Base-by-base conservation (phyloP, 179 eudicot genomes). In the Corrigiola litoralis region DNA sequence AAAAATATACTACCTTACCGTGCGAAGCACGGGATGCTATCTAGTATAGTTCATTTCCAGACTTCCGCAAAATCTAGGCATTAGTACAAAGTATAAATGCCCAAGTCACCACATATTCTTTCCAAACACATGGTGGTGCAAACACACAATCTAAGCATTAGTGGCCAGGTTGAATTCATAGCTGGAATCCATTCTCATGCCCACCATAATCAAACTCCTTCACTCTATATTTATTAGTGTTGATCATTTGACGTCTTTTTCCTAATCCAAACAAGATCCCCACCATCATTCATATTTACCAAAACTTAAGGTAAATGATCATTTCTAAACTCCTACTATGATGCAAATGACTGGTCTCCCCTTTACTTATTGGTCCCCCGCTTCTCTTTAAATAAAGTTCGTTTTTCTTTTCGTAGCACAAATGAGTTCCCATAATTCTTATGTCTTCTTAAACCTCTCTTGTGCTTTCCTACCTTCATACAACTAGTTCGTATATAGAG, bases 181-280 rank as follows among this genome's bases (percentile, higher is more conserved):
- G 68, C 62, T 70, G 74, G 68, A 70, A 11, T 70, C 74, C 74
- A 70, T 70, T 61, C 37, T 42, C 31, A 34, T 20, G 32, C 29
- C 45, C 42, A 52, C 58, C 67, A 27, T 9, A 47, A 58, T 59
- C 48, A 58, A 58, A 49, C 33, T 38, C 4, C 36, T 58, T 31
- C 18, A 32, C 53, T 18, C 8, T 45, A 11, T 46, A 3, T 45
- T 37, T 24, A 40, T 1, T 21, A 4, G 33, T 5, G 20, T 24
- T 21, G 8, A 12, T 63, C 11, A 47, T 9, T 20, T 8, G 38
- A 47, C 21, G 40, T 3, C 12, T 41, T 8, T 3, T 41, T 41
- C 2, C n/a, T 2, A 18, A 7, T 21, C 8, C 1, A 23, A 4
- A 27, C 56, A 51, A n/a, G 23, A 16, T 14, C 16, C 18, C 49